These are phyloP conservation scores for Pythium utonaiense DNA, from an alignment of 352 stramenopile genomes.

Conservation along the genomic window DNA sequence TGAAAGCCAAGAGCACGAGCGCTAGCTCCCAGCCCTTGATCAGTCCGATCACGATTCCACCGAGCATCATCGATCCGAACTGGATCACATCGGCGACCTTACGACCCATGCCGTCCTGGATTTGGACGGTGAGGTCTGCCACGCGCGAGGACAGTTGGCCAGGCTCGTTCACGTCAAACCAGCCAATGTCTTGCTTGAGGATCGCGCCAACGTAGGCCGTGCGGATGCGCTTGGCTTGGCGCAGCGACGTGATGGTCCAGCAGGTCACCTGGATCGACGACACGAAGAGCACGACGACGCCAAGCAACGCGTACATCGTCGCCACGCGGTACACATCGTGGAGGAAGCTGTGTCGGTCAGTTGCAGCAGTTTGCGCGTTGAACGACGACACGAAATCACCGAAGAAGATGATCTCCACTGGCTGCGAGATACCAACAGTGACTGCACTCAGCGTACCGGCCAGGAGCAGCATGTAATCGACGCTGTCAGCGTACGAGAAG, in stretches of 20 bases:
- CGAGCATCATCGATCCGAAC: constrained; percentile 35
- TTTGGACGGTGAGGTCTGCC: constrained; percentile 28
- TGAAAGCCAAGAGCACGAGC: constrained; percentile 39
- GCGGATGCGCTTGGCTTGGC: constrained; percentile 31
- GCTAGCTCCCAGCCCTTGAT: constrained; percentile 41
- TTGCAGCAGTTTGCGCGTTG: constrained; percentile 48
- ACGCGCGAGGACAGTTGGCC: constrained; percentile 28
- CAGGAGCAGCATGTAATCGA: too few species aligned
- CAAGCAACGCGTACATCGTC: constrained; percentile 51
- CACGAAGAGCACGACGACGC: constrained; percentile 43
- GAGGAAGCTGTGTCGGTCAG: constrained; percentile 23
- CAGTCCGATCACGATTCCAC: constrained; percentile 43
- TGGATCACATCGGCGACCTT: constrained; percentile 33
- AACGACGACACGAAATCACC: constrained; percentile 71
- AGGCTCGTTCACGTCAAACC: constrained; percentile 25
- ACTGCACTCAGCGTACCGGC: too few species aligned
- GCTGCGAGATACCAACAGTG: constrained; percentile 51
- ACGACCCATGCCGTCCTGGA: constrained; percentile 35
- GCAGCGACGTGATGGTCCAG: constrained; percentile 43
- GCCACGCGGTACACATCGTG: constrained; percentile 32
- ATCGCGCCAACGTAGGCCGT: constrained; percentile 27
- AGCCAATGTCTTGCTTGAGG: constrained; percentile 27
- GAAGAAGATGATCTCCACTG: constrained; percentile 71
- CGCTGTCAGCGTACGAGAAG: too few species aligned
- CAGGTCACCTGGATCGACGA: constrained; percentile 56